Base-by-base conservation (phyloP, 2,329 filamentous ascomycete species). In the Allantophomopsis lycopodina region DNA sequence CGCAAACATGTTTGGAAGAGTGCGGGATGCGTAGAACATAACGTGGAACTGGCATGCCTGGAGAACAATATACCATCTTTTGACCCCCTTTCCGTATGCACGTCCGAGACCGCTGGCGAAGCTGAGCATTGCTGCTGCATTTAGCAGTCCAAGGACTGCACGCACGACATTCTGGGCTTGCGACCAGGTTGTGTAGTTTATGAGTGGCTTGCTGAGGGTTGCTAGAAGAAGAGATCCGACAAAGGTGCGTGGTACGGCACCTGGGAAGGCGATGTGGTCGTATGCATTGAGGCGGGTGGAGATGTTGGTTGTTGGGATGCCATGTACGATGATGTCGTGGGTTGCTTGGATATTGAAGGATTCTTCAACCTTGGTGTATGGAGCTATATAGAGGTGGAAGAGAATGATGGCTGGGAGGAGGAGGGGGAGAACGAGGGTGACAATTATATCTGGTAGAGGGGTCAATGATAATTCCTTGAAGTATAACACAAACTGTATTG, bases 311-410 rank as follows among this genome's bases (percentile, higher is more conserved):
- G 65, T 69, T 0, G 85, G 84, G 1, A 84, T 76, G 17, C 87
- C 87, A 56, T 91, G 86, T 31, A 73, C 71, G 43, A 94, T 60
- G 30, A 98, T 81, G 58, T 98, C 91, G 60, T 96, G 91, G 3
- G 79, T 73, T 5, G 91, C 91, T 59, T 98, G 91, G 42, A 96
- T 76, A 58, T 94, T 94, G 72, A 98, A 96, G 0, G 89, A 96
- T 61, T 98, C 91, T 60, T 98, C 91, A 43, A 98, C 91, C 60
- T 98, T 98, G 42, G 88, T 95, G 64, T 93, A 89, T 1, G 91
- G 91, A 10, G 88, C 76, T 17, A 77, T 57, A 44, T 76, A 54
- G 40, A 94, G 74, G 59, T 94, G 84, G 40, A 82, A 40, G 42
- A 83, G 57, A 49, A 84, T 67, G 28, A 79, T 55, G 2, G 67